These are phyloP conservation scores for Dacryopinax primogenitus DNA, from an alignment of 768 basidiomycete genomes.

Conservation along the genomic window DNA sequence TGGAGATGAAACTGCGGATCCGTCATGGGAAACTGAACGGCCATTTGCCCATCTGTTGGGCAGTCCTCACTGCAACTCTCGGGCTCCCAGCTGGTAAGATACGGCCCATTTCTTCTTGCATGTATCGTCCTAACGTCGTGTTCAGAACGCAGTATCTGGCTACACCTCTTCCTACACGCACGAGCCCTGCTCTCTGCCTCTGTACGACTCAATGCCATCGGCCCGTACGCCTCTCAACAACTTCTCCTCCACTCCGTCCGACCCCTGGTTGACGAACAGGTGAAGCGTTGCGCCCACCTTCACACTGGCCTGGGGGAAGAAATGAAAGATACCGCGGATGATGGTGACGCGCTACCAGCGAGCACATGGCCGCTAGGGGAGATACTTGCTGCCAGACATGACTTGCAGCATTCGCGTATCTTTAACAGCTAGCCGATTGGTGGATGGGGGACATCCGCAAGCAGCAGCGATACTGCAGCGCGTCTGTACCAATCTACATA, in stretches of 20 bases:
- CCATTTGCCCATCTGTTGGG: slow-evolving; percentile 88
- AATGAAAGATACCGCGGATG: slow-evolving; percentile 11
- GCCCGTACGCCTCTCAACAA: slow-evolving; percentile 87
- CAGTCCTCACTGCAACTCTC: slow-evolving; percentile 63
- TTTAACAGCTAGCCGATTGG: slow-evolving; percentile 49
- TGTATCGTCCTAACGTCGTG: background rate
- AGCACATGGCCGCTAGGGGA: slow-evolving; percentile 96
- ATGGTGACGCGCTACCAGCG: slow-evolving; percentile 47
- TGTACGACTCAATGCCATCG: slow-evolving; percentile 79
- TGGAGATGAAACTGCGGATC: slow-evolving; percentile 54
- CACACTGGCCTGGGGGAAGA: slow-evolving; percentile 34
- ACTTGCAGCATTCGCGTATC: slow-evolving; percentile 87
- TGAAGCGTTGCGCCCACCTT: slow-evolving; percentile 34
- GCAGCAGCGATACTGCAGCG: too few species aligned
- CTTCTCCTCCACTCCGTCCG: slow-evolving; percentile 60
- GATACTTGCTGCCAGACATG: slow-evolving; percentile 78
- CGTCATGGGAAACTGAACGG: slow-evolving; percentile 55
- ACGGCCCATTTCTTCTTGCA: background rate
- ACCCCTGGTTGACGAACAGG: slow-evolving; percentile 49
- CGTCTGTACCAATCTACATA: too few species aligned
- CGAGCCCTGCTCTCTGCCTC: slow-evolving; percentile 82
- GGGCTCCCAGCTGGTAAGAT: slow-evolving; percentile 56
- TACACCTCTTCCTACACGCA: slow-evolving; percentile 88
- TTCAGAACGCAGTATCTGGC: slow-evolving; percentile 66
- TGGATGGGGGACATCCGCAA: background rate